Evolutionary conservation across 2,329 filamentous ascomycete genomes (phyloP), one percentile per base, ranked within the genome.

Genomic region (Geosmithia putterillii): DNA sequence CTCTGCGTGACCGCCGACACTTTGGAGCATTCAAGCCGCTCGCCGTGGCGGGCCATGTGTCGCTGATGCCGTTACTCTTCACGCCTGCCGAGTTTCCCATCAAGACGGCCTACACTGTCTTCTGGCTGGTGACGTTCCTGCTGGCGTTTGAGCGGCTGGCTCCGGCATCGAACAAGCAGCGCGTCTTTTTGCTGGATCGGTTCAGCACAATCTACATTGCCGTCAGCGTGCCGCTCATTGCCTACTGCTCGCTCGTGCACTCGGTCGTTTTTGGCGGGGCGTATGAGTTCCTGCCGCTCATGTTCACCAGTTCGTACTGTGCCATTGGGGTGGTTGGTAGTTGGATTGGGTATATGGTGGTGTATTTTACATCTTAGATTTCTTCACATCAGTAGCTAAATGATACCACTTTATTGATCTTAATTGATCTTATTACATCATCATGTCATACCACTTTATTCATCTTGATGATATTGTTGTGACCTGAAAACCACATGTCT

Each of bases 291-390:
- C 64, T 98, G 44, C 92, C 92, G 21, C 67, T 96, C 52, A 96
- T 98, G 90, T 92, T 96, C 58, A 95, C 82, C 52, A 96, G 90
- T 67, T 84, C 86, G 12, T 98, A 96, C 62, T 86, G 84, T 28
- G 92, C 92, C 4, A 70, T 96, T 45, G 92, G 92, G n/a, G 89
- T 96, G 1, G 79, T 95, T 17, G 88, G 87, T 3, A 96, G 92
- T 64, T 96, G 90, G 90, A 55, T 95, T 36, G 89, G 92, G 9
- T 95, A 95, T 59, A 78, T 89, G 67, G 85, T 94, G 25, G 88
- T 96, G 42, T 96, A 90, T 64, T 89, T 95, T 54, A 70, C 72
- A 7, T 73, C 71, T n/a, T n/a, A n/a, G n/a, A n/a, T n/a, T n/a
- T n/a, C n/a, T n/a, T n/a, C n/a, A n/a, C n/a, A n/a, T n/a, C n/a